Evolutionary conservation across 495 filamentous ascomycete species (phyloP), one percentile per base, ranked within the genome.

Genomic region (Pyrenula massariospora): DNA sequence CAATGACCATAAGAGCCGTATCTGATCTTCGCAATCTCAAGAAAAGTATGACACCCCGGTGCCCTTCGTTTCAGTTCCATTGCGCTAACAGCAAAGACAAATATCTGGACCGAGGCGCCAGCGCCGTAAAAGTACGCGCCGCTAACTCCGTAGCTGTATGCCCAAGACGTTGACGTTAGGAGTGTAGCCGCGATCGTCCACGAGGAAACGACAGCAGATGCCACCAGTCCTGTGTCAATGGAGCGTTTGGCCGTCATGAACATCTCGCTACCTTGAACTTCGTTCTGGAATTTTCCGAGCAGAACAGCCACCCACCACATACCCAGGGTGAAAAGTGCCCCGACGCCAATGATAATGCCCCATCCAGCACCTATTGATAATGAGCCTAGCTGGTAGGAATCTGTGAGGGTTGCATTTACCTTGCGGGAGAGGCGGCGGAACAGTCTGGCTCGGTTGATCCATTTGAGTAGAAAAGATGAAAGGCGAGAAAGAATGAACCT

Each of bases 251-350:
- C 70, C 0, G 67, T 70, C 66, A 73, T 73, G 56, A 73, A 73
- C 70, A 68, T 72, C 70, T 97, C 92, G 0, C 88, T 93, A 0
- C 92, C 96, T 71, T 95, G 91, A 8, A 95, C 79, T 72, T 97
- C 92, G 74, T 89, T 78, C 67, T 96, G 92, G 66, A 95, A 96
- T 62, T 83, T 83, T 52, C 36, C 31, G 31, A 42, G 31, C 31
- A 42, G 31, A 5, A 15, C 31, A 5, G 31, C 31, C 15, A 42
- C 15, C 31, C 31, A 42, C 31, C 31, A 42, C 31, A 42, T 42
- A 15, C 31, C 31, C 8, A 42, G 31, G 31, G 31, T 15, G 31
- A 42, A 42, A 15, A 42, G 31, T 42, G 31, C 31, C 15, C 31
- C 31, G 31, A 42, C 31, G 31, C 31, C 31, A 15, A 42, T 42